phyloP scores from a whole-genome alignment of 1,284 basidiomycete species.

The Anthracocystis panici-leucophaei region DNA sequence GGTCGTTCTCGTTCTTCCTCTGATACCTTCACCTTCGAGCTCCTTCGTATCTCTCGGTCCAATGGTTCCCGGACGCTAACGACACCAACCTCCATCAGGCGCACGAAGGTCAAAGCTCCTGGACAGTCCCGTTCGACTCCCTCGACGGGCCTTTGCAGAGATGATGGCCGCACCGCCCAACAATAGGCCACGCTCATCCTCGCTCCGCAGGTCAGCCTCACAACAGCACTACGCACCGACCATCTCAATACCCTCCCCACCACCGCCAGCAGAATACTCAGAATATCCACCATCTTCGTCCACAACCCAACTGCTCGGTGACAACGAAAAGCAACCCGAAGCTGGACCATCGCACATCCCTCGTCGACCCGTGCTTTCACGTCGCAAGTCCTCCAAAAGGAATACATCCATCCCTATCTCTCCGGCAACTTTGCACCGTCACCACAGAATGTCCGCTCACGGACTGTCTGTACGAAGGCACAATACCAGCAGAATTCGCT shows the following conservation, averaged over 20 bases:
- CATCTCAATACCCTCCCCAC: conserved; percentile 27
- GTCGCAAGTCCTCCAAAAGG: conserved; percentile 43
- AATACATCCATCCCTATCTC: conserved; percentile 66
- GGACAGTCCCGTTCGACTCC: background rate
- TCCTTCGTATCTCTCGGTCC: background rate
- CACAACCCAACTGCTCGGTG: conserved; percentile 6
- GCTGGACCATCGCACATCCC: conserved; percentile 24
- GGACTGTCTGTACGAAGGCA: conserved; percentile 61
- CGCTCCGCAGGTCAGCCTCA: conserved; percentile 11
- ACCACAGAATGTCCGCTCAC: conserved; percentile 64
- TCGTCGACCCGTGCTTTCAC: conserved; percentile 36
- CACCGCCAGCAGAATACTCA: conserved; percentile 6
- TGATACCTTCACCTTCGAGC: background rate
- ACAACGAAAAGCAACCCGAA: background rate
- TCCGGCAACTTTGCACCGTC: conserved; percentile 69
- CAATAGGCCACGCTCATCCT: conserved; percentile 18
- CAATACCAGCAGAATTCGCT: conserved; percentile 65
- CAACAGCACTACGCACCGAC: conserved; percentile 19
- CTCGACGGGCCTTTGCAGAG: background rate
- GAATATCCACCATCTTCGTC: conserved; percentile 17
- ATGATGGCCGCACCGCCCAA: conserved; percentile 8
- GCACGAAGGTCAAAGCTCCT: conserved; percentile 1
- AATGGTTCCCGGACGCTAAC: background rate
- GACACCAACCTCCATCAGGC: background rate
- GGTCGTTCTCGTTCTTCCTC: background rate